phyloP scores from a whole-genome alignment of 2,329 filamentous ascomycete species.

The Pyricularia sp. region DNA sequence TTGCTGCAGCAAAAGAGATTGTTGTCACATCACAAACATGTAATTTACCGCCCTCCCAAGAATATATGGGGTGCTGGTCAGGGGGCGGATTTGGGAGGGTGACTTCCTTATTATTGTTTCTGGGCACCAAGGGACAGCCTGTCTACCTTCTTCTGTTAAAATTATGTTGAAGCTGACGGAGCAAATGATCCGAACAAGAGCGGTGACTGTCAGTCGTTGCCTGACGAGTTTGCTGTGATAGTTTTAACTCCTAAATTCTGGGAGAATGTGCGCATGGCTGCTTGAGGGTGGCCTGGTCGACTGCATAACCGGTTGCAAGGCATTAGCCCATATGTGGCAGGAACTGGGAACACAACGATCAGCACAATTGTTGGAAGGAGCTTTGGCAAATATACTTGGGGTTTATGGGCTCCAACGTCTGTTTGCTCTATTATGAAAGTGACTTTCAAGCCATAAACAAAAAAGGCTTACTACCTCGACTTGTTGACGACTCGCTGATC shows the following conservation, averaged over 20 bases:
- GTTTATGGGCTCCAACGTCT: no score
- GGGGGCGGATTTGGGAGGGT: background rate
- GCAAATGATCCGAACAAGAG: background rate
- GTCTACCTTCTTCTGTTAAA: background rate
- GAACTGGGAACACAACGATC: background rate
- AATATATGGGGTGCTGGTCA: background rate
- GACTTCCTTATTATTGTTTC: background rate
- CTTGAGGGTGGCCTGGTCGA: background rate
- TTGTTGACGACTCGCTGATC: no score
- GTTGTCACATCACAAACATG: background rate
- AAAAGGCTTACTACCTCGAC: no score
- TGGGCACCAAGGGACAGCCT: background rate
- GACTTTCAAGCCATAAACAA: no score
- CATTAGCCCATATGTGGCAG: background rate
- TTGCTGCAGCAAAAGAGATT: background rate
- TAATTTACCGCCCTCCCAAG: background rate
- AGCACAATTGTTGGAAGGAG: no score
- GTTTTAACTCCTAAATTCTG: background rate
- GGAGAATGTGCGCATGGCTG: background rate
- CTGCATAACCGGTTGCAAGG: background rate
- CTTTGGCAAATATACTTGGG: no score
- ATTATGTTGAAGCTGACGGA: background rate
- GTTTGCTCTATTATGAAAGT: no score
- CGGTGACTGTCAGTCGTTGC: background rate
- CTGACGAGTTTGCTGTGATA: background rate